Base-by-base conservation (phyloP, 495 filamentous ascomycete species). In the Talaromyces wortmannii region DNA sequence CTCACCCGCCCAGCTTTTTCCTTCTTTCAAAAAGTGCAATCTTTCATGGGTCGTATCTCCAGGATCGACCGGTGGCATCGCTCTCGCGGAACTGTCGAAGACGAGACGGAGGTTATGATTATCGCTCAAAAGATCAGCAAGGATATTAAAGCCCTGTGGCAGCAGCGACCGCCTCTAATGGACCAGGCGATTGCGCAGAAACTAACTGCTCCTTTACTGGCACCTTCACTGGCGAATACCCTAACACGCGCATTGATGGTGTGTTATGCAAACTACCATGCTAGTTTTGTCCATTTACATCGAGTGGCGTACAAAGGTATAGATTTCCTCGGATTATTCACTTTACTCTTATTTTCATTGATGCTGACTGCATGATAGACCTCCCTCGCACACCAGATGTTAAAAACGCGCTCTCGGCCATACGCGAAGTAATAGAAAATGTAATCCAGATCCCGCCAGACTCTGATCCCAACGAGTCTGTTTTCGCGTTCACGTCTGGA, bases 251-350 rank as follows among this genome's bases (percentile, higher is more conserved):
- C 61, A 42, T 72, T 72, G 57, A 58, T 72, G 50, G 66, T 68
- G 5, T 74, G 68, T 52, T 63, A 65, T 49, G 67, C 75, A 18
- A 74, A 72, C 48, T 75, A 66, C 59, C 59, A 69, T 55, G 69
- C 73, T 16, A 67, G 61, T 45, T 71, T 70, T 52, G 69, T 75
- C 31, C 69, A 74, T 50, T 59, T 77, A 18, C 74, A 75, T 56
- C 65, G 69, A 4, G 23, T 23, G 23, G 23, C 23, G 2, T 73
- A 73, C 59, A 72, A 70, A 50, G 57, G 40, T 23, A 23, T 23
- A 4, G 4, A 23, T 23, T 4, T 23, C 23, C 23, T 23, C 23
- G 23, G 2, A 23, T 2, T 23, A 2, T 23, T 4, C 4, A 23
- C 23, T 23, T 4, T 23, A 2, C 23, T 23, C 23, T 23, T 23